Base-by-base conservation (phyloP, 2,329 filamentous ascomycete species). In the Aureobasidium subglaciale region DNA sequence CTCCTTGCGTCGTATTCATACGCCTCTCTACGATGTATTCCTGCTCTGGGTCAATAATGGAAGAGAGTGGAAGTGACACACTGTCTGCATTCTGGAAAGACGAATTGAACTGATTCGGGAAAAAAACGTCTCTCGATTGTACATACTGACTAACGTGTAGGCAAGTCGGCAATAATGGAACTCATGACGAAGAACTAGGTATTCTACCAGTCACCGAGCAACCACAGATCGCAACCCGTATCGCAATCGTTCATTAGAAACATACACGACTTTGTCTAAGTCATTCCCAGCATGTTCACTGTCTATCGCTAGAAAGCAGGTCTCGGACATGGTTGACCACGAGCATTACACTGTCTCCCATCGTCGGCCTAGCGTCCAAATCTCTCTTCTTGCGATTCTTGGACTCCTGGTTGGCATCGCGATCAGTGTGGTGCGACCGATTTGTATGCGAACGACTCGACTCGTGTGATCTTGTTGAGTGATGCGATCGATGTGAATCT, bases 281-380 rank as follows among this genome's bases (percentile, higher is more conserved):
- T n/a, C n/a, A n/a, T 9, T 43, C 18, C 13, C n/a, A 15, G 20
- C 15, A 45, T 8, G 7, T 16, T 52, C 48, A 52, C 22, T 25
- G 34, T 41, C 35, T 52, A 32, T 52, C 34, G 16, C 34, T 15
- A 24, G 48, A 52, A 22, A 55, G 13, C 30, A 55, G 13, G 25
- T 48, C 34, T 20, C 41, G 22, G 15, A 55, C 38, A 16, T 48
- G 41, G 16, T 55, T 30, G 27, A 35, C 43, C 22, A 55, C 53
- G n/a, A 55, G 42, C 41, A 55, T 42, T 5, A 55, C 42, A 25
- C 41, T 46, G 32, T 55, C 53, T 18, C 40, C 53, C 41, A 55
- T 45, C 16, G 53, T 55, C 5, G 53, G 53, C 24, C 53, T 38
- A 3, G 41, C 38, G 7, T 55, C 53, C 13, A 37, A 15, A 24